A percentile compares a stretch with the other conserved stretches of the same genome.
These are phyloP conservation scores for Phytopythium sindhum DNA, from an alignment of 352 stramenopile species.

Conservation along the genomic window DNA sequence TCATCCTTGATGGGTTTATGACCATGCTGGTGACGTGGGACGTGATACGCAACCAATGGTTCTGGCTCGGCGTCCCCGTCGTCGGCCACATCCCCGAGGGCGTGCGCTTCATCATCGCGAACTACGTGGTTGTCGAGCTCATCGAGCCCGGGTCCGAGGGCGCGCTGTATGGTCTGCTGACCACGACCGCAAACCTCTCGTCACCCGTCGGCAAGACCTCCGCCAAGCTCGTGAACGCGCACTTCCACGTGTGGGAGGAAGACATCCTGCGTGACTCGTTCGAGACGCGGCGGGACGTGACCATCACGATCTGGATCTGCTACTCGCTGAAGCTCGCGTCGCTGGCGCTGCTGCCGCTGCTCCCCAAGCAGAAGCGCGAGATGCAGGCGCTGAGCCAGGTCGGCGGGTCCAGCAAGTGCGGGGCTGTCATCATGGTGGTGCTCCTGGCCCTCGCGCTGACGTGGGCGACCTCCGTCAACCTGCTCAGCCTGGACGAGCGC, in stretches of 20 bases:
- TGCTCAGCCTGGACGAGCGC: slow-evolving; percentile 51
- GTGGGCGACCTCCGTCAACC: slow-evolving; percentile 47
- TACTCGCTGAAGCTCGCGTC: slow-evolving; percentile 55
- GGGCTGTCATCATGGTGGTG: slow-evolving; percentile 30
- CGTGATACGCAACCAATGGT: slow-evolving; percentile 53
- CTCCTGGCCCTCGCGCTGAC: slow-evolving; percentile 31
- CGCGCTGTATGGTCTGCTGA: slow-evolving; percentile 50
- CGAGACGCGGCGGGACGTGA: slow-evolving; percentile 49
- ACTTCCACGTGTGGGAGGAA: slow-evolving; percentile 49
- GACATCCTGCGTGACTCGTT: slow-evolving; percentile 44
- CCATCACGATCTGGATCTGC: slow-evolving; percentile 49
- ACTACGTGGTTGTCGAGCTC: slow-evolving; percentile 60
- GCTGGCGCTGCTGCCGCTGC: slow-evolving; percentile 40
- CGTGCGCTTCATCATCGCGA: slow-evolving; percentile 52
- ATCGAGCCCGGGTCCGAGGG: slow-evolving; percentile 49
- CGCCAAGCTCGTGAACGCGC: slow-evolving; percentile 53
- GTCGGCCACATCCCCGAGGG: slow-evolving; percentile 47
- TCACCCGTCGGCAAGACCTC: slow-evolving; percentile 39
- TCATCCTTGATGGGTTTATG: slow-evolving; percentile 42
- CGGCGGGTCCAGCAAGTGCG: slow-evolving; percentile 38
- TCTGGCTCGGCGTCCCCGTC: slow-evolving; percentile 55
- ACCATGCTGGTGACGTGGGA: slow-evolving; percentile 55
- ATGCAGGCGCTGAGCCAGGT: slow-evolving; percentile 31
- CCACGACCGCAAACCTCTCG: slow-evolving; percentile 44
- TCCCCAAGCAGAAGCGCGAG: slow-evolving; percentile 37